A percentile compares a stretch with the other conserved stretches of the same genome.
Conservation (phyloP, 129 eudicot genomes). For the Pulicaria dysenterica region DNA sequence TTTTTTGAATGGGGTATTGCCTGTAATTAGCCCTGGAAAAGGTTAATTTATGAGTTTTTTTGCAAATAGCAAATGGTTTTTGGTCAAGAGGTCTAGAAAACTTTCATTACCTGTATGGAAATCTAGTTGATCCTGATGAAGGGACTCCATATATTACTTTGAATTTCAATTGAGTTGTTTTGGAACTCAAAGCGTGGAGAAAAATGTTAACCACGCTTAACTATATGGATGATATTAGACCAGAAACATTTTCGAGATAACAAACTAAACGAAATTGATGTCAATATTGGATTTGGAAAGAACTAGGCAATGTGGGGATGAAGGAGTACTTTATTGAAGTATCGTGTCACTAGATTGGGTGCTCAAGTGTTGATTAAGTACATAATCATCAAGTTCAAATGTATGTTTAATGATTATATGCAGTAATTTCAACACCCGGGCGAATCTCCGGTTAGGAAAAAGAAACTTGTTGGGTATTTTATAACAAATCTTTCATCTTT, state of each 20-base stretch:
- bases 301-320: conserved; percentile 6
- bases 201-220: not conserved
- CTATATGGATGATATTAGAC: not conserved
- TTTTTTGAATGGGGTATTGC: not conserved
- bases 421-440: not conserved
- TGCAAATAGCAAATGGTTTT: not conserved
- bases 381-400: not conserved
- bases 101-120: not conserved
- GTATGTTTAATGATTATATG: not conserved
- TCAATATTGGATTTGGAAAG: not conserved
- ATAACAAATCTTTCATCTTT: not conserved
- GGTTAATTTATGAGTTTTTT: not conserved
- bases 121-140: conserved; percentile 3
- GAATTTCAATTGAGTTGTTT: not conserved
- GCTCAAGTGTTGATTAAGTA: not conserved
- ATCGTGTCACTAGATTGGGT: not conserved
- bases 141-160: not conserved
- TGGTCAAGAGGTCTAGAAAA: not conserved
- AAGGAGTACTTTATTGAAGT: not conserved
- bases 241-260: not conserved
- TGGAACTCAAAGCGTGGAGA: not conserved
- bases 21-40: not conserved
- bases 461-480: not conserved
- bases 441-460: not conserved
- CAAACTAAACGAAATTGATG: not conserved